phyloP scores from a whole-genome alignment of 75 land plant genomes.

The Larix kaempferi region DNA sequence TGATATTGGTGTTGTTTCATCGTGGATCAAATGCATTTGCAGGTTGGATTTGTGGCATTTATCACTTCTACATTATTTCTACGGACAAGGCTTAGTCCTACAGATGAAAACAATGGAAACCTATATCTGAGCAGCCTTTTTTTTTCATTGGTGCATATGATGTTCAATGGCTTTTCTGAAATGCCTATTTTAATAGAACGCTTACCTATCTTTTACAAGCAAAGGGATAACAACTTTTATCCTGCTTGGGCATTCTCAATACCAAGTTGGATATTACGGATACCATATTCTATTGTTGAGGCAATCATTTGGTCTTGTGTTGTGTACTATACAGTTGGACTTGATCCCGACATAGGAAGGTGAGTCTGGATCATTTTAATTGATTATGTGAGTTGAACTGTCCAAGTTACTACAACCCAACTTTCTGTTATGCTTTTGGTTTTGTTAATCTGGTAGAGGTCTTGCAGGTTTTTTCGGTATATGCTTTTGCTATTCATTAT shows the following conservation, averaged over 20 bases:
- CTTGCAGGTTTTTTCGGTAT: too few relatives aligned
- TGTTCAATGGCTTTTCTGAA: conserved; percentile 89
- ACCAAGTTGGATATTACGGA: conserved; percentile 71
- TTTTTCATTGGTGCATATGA: conserved; percentile 67
- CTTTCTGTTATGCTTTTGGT: too few relatives aligned
- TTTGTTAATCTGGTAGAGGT: too few relatives aligned
- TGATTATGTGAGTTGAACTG: too few relatives aligned
- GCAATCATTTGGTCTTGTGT: conserved; percentile 76
- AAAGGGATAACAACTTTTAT: conserved; percentile 73
- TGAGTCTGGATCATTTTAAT: conserved; percentile 12
- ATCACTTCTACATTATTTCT: conserved; percentile 66
- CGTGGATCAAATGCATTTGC: conserved; percentile 3
- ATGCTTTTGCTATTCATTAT: conserved; percentile 4
- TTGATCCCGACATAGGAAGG: conserved; percentile 73
- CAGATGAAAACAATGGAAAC: conserved; percentile 44
- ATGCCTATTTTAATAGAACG: conserved; percentile 59
- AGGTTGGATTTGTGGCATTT: conserved; percentile 71
- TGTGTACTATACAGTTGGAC: conserved; percentile 70
- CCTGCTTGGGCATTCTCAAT: conserved; percentile 81
- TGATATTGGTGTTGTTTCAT: neutral
- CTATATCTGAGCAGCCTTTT: conserved; percentile 65
- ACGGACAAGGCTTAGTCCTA: conserved; percentile 52
- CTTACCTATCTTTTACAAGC: conserved; percentile 87
- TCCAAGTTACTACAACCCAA: too few relatives aligned
- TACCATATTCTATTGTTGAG: conserved; percentile 74